Percentiles rank a stretch among this genome's conserved stretches.
These are phyloP conservation scores for Perkinsela sp. DNA, from an alignment of 208 protist species.

Conservation along the genomic window DNA sequence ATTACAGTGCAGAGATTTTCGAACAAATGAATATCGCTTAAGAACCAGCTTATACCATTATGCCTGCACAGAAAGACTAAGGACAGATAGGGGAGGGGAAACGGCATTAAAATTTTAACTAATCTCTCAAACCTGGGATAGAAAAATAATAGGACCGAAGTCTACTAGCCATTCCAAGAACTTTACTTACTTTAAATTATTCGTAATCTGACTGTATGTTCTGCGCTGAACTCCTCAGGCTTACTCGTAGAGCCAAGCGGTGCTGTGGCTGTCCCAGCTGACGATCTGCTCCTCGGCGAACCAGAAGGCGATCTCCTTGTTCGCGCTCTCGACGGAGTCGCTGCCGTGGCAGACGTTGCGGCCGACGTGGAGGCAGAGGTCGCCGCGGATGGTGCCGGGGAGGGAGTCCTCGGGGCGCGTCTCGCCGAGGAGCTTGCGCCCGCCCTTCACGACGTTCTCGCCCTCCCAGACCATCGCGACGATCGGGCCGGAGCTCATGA, in stretches of 20 bases:
- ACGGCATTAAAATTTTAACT: no score
- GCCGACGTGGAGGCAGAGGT: slow-evolving; percentile 73
- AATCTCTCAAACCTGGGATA: no score
- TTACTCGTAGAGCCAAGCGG: slow-evolving; percentile 52
- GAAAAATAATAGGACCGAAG: no score
- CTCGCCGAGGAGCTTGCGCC: slow-evolving; percentile 72
- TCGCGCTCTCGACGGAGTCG: slow-evolving; percentile 67
- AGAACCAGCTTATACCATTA: no score
- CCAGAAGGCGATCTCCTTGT: slow-evolving; percentile 84
- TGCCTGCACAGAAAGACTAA: no score
- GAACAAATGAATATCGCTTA: no score
- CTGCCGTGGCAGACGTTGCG: slow-evolving; percentile 88
- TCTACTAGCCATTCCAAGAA: no score
- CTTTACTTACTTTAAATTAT: no score
- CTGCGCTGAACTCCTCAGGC: no score
- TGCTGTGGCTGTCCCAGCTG: slow-evolving; percentile 36
- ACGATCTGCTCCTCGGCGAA: slow-evolving; percentile 66
- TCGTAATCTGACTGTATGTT: no score
- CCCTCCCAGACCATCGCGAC: slow-evolving; percentile 90
- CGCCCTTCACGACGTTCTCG: slow-evolving; percentile 68
- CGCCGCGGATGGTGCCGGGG: slow-evolving; percentile 85
- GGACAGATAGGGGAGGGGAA: no score
- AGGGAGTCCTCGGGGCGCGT: slow-evolving; percentile 72
- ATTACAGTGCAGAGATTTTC: no score
- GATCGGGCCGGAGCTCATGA: slow-evolving; percentile 83